phyloP scores from a whole-genome alignment of 805 yeast species.

The Wickerhamomyces bovis region DNA sequence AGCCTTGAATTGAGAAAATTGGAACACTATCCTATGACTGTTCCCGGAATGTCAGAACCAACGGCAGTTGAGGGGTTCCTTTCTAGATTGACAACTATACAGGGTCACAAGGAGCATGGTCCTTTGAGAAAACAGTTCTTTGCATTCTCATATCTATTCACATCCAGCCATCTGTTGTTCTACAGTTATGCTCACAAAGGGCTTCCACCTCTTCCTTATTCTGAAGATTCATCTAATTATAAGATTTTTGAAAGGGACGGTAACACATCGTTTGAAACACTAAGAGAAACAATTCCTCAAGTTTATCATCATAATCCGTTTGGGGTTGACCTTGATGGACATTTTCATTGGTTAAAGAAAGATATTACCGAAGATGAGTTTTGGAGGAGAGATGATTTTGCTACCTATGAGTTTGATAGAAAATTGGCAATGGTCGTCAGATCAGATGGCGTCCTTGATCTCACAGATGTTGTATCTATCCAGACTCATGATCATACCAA shows the following conservation, averaged over 20 bases:
- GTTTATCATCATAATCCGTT: slow-evolving; percentile 49
- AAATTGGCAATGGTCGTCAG: slow-evolving; percentile 47
- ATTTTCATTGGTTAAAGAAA: slow-evolving; percentile 57
- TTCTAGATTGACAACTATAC: slow-evolving; percentile 44
- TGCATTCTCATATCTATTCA: slow-evolving; percentile 55
- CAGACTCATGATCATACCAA: slow-evolving; percentile 25
- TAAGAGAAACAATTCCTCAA: slow-evolving; percentile 26
- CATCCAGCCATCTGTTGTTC: slow-evolving; percentile 57
- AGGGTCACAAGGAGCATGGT: slow-evolving; percentile 34
- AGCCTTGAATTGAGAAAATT: slow-evolving; percentile 56
- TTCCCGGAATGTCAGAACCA: slow-evolving; percentile 46
- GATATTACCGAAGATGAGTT: slow-evolving; percentile 34
- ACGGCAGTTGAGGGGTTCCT: slow-evolving; percentile 78
- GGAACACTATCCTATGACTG: slow-evolving; percentile 31
- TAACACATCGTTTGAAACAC: slow-evolving; percentile 17
- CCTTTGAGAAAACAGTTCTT: slow-evolving; percentile 36
- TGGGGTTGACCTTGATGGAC: slow-evolving; percentile 41
- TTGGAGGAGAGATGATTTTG: slow-evolving; percentile 44
- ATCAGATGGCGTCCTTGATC: slow-evolving; percentile 57
- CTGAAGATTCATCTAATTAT: slow-evolving; percentile 2
- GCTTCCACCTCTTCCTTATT: slow-evolving; percentile 52
- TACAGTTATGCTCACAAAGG: slow-evolving; percentile 50
- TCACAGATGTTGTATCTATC: slow-evolving; percentile 42
- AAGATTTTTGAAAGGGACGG: slow-evolving; percentile 25
- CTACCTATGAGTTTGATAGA: slow-evolving; percentile 62